Evolutionary conservation across 176 grass and related monocot genomes (phyloP).

Genomic region (Triticum urartu): DNA sequence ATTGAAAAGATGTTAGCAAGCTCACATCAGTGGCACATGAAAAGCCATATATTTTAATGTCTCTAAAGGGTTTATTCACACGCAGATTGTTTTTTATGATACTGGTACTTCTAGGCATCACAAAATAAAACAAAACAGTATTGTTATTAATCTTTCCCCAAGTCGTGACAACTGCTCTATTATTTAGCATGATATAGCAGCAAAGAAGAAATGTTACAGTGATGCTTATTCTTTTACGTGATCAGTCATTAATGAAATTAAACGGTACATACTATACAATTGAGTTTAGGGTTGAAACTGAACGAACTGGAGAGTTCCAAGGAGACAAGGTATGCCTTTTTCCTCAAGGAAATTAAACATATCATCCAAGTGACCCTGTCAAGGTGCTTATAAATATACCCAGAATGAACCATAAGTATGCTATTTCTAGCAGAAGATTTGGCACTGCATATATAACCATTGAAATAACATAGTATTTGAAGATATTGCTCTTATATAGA

Average conservation of each 20-base stretch:
- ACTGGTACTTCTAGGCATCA: background rate
- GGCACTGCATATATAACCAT: background rate
- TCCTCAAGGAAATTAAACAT: background rate
- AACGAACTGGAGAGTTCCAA: background rate
- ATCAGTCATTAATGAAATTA: background rate
- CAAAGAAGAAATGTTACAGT: background rate
- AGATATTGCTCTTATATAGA: slow-evolving; percentile 4
- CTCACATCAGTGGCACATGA: background rate
- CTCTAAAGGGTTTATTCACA: background rate
- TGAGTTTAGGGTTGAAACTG: background rate
- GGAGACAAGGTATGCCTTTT: background rate
- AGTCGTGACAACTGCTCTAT: background rate
- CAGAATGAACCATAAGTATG: background rate
- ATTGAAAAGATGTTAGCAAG: background rate
- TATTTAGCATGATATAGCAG: slow-evolving; percentile 1
- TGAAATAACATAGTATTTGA: background rate
- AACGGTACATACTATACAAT: background rate
- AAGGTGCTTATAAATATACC: background rate
- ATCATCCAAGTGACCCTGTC: background rate
- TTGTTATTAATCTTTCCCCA: background rate
- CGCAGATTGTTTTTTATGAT: background rate
- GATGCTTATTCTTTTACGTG: background rate
- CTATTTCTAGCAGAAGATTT: slow-evolving; percentile 4
- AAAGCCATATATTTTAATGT: background rate
- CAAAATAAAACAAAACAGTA: background rate